Percentiles rank a stretch among this genome's conserved stretches.
phyloP scores from a whole-genome alignment of 2,329 filamentous ascomycete genomes.

The Diaporthe vexans region DNA sequence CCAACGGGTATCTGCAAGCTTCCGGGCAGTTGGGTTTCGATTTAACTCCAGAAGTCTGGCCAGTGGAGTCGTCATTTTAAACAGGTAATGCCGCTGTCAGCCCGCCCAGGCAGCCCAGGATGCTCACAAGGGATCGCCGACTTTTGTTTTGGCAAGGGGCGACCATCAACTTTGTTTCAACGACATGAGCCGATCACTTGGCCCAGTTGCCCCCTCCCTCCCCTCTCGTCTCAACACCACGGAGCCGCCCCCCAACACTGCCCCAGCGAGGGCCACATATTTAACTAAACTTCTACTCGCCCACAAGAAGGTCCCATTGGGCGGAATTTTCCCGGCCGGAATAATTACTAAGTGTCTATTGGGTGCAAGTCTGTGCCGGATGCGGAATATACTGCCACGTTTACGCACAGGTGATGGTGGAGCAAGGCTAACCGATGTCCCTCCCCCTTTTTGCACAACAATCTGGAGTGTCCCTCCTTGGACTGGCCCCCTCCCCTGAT shows the following conservation, averaged over 20 bases:
- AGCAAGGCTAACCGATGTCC: not conserved
- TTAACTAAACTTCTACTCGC: not conserved
- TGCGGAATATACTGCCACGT: not conserved
- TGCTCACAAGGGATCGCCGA: slow-evolving; percentile 22
- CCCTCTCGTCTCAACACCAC: not conserved
- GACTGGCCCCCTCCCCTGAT: not conserved
- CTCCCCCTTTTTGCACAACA: not conserved
- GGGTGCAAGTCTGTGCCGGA: no score
- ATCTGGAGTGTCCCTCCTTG: not conserved
- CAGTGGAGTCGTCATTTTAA: slow-evolving; percentile 28
- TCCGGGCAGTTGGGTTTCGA: slow-evolving; percentile 20
- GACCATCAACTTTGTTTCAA: slow-evolving; percentile 31
- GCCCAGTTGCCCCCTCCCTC: not conserved
- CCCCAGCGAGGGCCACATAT: not conserved
- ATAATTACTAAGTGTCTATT: not conserved
- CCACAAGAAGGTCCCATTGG: not conserved
- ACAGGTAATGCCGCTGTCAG: slow-evolving; percentile 26
- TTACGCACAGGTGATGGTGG: slow-evolving; percentile 7
- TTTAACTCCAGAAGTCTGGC: slow-evolving; percentile 13
- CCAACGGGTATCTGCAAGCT: slow-evolving; percentile 27
- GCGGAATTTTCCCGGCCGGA: not conserved
- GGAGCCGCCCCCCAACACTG: not conserved
- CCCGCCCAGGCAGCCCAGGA: not conserved
- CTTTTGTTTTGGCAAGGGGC: not conserved
- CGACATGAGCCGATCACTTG: slow-evolving; percentile 18